Evolutionary conservation across 2,329 filamentous ascomycete species (phyloP), one percentile per base, ranked within the genome.

Genomic region (Ceratocystis papillata): DNA sequence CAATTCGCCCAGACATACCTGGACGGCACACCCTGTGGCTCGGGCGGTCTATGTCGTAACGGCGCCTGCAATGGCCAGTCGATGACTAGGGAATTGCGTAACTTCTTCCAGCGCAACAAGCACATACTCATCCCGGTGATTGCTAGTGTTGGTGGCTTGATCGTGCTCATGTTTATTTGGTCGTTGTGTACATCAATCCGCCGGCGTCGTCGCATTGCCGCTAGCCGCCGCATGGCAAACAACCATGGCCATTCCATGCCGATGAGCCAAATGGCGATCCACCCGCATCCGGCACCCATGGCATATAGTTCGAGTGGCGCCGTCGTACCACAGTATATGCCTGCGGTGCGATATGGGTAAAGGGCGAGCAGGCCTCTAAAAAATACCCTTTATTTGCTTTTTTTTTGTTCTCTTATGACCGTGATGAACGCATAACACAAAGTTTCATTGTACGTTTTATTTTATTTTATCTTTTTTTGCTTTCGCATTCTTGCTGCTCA

Each of bases 1-100:
- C 82, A 82, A 25, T 83, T 95, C 77, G 87, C 89, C 73, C 91
- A 96, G 74, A 94, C 95, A 76, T 97, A 96, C 76, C 79, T 97
- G 37, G 94, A 99, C 73, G 94, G 94, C 20, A 97, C 94, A 0
- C 78, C 83, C 1, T 99, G 94, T 73, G 81, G 85, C 64, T 88
- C 87, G 20, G 89, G 90, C 65, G 94, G 94, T 5, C 80, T 79
- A 66, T 99, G 94, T 75, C 73, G 75, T 63, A 93, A 92, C 71
- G 94, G 94, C 55, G 77, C 80, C 70, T 99, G 94, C 76, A 75
- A 81, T 71, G 92, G 90, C 68, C 79, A 84, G 45, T 86, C 83
- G 33, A 81, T 89, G 1, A 80, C 80, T 70, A 86, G 85, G 69
- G 86, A 91, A 76, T 86, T 95, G 69, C 79, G 78, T 65, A 81